Base-by-base conservation (phyloP, 495 filamentous ascomycete species). In the Podospora tetraspora region DNA sequence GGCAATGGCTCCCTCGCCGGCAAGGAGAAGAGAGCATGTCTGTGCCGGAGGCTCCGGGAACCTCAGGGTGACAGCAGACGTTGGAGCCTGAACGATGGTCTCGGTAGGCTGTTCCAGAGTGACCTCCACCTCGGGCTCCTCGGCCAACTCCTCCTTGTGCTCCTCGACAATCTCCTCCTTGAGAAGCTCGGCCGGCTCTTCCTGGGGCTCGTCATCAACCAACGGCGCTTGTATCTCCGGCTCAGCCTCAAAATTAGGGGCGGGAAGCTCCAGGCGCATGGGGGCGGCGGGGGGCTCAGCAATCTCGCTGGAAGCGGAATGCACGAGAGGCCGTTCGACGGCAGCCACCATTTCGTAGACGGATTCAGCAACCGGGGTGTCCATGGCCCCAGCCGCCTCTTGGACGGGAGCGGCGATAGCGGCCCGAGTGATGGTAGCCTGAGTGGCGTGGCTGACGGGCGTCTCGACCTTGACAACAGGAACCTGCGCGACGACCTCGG, bases 391-490 rank as follows among this genome's bases (percentile, higher is more conserved):
- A 12, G 8, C 1, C 0, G 1, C 16, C 43, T 52, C 43, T 52
- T 52, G 16, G 6, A 12, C 12, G 1, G 43, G 16, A 19, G 43
- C 43, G 43, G 43, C 43, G 9, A 52, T 52, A 52, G 43, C 43
- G 1, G 43, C 43, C 19, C 43, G 43, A 8, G 19, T 19, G 16
- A 52, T n/a, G 43, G 43, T 2, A n/a, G 6, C 43, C 19, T 52
- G 43, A 52, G 43, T 52, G 19, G 23, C 23, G 21, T 22, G 52
- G 3, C 34, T 30, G 27, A 32, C 37, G 22, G 37, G 61, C 0
- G 66, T 34, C 43, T 68, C 66, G 1, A 63, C 27, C 43, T 37
- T 43, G 59, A 24, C 63, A 11, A 59, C 57, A 21, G 61, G 37
- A 27, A 56, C 56, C 21, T 68, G 58, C 0, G 68, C 43, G 19